A percentile compares a stretch with the other conserved stretches of the same genome.
Conservation (phyloP, 768 basidiomycete genomes). For the Cyathus striatus region DNA sequence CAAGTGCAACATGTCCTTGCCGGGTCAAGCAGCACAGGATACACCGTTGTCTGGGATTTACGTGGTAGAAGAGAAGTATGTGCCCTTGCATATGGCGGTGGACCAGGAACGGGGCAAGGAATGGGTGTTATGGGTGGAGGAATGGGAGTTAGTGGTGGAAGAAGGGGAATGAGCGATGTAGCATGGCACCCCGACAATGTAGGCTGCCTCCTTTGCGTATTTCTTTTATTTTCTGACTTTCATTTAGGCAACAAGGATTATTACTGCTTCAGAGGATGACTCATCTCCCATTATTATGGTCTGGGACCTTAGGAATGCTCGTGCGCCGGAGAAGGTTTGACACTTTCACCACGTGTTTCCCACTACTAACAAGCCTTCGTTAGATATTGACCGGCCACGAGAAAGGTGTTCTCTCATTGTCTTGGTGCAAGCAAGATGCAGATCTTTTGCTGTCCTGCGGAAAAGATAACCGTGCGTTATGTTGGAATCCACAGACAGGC, state of each 20-base stretch:
- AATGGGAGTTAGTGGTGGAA: constrained; percentile 72
- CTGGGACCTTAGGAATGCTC: constrained; percentile 98
- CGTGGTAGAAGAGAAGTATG: constrained; percentile 92
- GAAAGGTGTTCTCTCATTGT: constrained; percentile 91
- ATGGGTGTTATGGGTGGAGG: constrained; percentile 50
- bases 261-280: constrained; percentile 96
- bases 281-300: constrained; percentile 94
- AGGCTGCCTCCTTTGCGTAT: constrained; percentile 16
- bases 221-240: constrained; percentile 9
- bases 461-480: constrained; percentile 92
- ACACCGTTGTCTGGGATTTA: constrained; percentile 97
- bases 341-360: background rate
- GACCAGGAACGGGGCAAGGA: constrained; percentile 69
- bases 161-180: constrained; percentile 94
- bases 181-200: constrained; percentile 98
- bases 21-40: constrained; percentile 89
- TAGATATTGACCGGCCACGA: constrained; percentile 95
- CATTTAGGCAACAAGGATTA: constrained; percentile 82
- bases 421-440: constrained; percentile 95
- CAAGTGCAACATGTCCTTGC: constrained; percentile 93
- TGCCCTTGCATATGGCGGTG: constrained; percentile 84
- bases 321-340: constrained; percentile 90
- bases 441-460: constrained; percentile 92
- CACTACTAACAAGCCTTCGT: background rate
- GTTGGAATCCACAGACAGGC: constrained; percentile 92